These are phyloP conservation scores for Bauhinia variegata DNA, from an alignment of 306 rosid genomes.

Conservation along the genomic window DNA sequence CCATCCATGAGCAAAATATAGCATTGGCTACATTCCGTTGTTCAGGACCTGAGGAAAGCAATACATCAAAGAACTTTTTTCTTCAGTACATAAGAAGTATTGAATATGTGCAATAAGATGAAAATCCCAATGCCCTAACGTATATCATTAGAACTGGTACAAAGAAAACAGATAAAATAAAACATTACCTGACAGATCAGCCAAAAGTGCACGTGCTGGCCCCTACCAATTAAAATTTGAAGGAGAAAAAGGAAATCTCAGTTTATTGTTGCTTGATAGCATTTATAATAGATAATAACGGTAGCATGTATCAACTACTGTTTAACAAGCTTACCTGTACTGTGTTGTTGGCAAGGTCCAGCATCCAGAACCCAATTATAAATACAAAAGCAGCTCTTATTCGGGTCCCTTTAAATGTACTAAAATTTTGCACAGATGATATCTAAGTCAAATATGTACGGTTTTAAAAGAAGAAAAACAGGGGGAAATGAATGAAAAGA, in stretches of 20 bases:
- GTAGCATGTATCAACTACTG: conserved; percentile 23
- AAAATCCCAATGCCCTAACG: conserved; percentile 32
- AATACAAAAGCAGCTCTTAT: conserved; percentile 86
- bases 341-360: conserved; percentile 99
- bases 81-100: conserved; percentile 1
- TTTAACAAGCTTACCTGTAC: conserved; percentile 71
- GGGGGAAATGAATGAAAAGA: conserved; percentile 36
- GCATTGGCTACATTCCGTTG: conserved; percentile 94
- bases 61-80: conserved; percentile 12
- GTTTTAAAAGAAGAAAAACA: conserved; percentile 11
- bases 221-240: conserved; percentile 63
- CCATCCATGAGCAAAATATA: conserved; percentile 99
- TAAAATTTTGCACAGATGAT: conserved; percentile 46
- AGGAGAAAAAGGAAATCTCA: conserved; percentile 21
- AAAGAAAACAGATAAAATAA: conserved; percentile 11
- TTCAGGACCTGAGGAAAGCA: conserved; percentile 69
- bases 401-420: conserved; percentile 88
- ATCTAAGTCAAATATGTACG: conserved; percentile 7
- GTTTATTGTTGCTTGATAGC: conserved; percentile 10
- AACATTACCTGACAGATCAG: conserved; percentile 83
- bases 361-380: conserved; percentile 96
- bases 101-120: background rate
- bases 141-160: conserved; percentile 28
- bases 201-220: conserved; percentile 99
- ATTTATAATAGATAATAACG: conserved; percentile 9